phyloP scores from a whole-genome alignment of 2,329 filamentous ascomycete genomes.

The Nakataea oryzae region DNA sequence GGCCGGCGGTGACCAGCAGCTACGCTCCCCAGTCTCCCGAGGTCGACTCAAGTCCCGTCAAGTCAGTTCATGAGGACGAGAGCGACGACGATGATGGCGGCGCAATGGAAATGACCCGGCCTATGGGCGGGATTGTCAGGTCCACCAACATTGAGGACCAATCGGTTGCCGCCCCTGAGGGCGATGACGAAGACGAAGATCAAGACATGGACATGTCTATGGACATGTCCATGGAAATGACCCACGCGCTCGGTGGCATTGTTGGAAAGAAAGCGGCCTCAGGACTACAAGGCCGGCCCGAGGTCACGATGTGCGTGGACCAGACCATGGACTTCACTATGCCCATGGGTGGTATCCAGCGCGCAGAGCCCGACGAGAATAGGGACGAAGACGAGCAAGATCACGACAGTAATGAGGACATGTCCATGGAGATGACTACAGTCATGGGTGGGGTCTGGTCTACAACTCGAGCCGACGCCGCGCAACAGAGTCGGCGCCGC shows the following conservation, averaged over 20 bases:
- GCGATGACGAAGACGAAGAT: slow-evolving; percentile 26
- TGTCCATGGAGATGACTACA: slow-evolving; percentile 71
- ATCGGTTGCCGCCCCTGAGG: slow-evolving; percentile 18
- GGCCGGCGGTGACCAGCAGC: slow-evolving; percentile 24
- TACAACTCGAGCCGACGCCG: slow-evolving; percentile 7
- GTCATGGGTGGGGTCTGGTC: slow-evolving; percentile 47
- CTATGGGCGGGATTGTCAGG: slow-evolving; percentile 30
- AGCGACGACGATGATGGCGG: slow-evolving; percentile 15
- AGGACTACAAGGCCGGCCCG: not conserved
- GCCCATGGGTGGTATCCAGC: slow-evolving; percentile 61
- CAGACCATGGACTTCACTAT: slow-evolving; percentile 81
- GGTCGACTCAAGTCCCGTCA: not conserved
- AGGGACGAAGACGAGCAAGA: slow-evolving; percentile 24
- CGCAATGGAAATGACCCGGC: slow-evolving; percentile 48
- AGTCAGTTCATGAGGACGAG: slow-evolving; percentile 32
- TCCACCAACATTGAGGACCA: not conserved
- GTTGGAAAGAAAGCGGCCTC: slow-evolving; percentile 11
- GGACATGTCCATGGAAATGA: slow-evolving; percentile 39
- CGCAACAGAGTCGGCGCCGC: slow-evolving; percentile 11
- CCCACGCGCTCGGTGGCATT: slow-evolving; percentile 32
- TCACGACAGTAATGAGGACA: slow-evolving; percentile 46
- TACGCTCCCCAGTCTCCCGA: slow-evolving; percentile 11
- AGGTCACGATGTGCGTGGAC: slow-evolving; percentile 23
- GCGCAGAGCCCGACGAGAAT: slow-evolving; percentile 13
- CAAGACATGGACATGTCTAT: slow-evolving; percentile 43